phyloP scores from a whole-genome alignment of 176 grass and related monocot species.

The Luzula sylvatica region DNA sequence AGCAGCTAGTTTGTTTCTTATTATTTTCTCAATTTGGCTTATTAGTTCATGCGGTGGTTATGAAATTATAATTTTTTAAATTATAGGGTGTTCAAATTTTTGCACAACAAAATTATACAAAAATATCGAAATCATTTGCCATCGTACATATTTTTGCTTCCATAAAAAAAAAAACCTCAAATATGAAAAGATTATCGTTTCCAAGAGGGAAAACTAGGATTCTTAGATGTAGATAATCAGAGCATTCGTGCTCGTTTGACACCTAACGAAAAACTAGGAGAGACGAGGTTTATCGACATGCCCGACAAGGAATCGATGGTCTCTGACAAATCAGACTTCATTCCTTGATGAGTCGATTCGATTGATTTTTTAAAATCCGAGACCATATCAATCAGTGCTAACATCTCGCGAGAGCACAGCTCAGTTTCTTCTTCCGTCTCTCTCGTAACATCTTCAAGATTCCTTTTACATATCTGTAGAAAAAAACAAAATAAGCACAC shows the following conservation, averaged over 20 bases:
- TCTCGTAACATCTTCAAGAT: slow-evolving; percentile 16
- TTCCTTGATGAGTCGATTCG: slow-evolving; percentile 22
- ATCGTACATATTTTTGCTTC: too few species aligned
- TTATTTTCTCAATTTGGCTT: too few species aligned
- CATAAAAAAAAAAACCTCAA: too few species aligned
- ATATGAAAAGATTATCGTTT: too few species aligned
- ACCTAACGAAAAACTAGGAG: slow-evolving; percentile 4
- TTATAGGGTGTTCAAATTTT: too few species aligned
- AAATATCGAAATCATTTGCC: too few species aligned
- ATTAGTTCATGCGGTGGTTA: too few species aligned
- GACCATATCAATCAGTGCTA: slow-evolving; percentile 38
- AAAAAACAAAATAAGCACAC: background rate
- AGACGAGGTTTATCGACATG: slow-evolving; percentile 26
- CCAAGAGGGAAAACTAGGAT: too few species aligned
- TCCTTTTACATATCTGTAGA: slow-evolving; percentile 44
- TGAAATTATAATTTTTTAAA: too few species aligned
- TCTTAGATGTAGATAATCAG: too few species aligned
- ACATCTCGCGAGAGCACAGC: slow-evolving; percentile 29
- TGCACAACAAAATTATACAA: too few species aligned
- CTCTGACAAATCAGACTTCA: slow-evolving; percentile 50
- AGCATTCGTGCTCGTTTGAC: slow-evolving; percentile 16
- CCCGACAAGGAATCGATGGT: slow-evolving; percentile 35
- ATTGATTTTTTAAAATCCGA: slow-evolving; percentile 50
- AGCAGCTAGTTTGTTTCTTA: too few species aligned
- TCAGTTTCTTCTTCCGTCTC: slow-evolving; percentile 39